These are phyloP conservation scores for Candida wancherniae DNA, from an alignment of 805 yeast genomes.

Conservation along the genomic window DNA sequence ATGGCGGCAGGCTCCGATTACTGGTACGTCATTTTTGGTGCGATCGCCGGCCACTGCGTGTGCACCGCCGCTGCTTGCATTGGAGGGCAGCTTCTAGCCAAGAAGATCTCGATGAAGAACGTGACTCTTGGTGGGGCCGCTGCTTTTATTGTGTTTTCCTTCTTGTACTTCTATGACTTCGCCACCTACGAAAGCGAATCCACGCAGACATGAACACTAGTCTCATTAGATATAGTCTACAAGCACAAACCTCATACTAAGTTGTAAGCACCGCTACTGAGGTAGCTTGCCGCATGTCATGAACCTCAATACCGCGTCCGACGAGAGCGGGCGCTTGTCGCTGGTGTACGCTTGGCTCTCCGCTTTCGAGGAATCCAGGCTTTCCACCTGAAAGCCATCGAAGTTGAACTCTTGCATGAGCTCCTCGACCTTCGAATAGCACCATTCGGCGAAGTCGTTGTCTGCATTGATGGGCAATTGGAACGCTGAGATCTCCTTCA, in stretches of 20 bases:
- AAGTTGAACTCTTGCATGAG: conserved; percentile 54
- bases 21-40: conserved; percentile 85
- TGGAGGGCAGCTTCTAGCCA: conserved; percentile 89
- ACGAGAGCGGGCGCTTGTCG: no score
- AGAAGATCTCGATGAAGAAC: conserved; percentile 83
- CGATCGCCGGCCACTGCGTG: conserved; percentile 79
- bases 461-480: conserved; percentile 34
- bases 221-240: no score
- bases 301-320: conserved; percentile 35
- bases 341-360: no score
- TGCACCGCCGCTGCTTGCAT: conserved; percentile 89
- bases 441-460: conserved; percentile 70
- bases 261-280: no score
- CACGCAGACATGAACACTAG: no score
- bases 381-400: conserved; percentile 58
- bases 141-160: conserved; percentile 79
- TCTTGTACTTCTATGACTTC: conserved; percentile 75
- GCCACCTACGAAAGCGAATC: conserved; percentile 16
- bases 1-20: conserved; percentile 97
- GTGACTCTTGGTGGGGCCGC: conserved; percentile 88
- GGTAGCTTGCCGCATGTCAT: no score
- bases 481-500: conserved; percentile 17
- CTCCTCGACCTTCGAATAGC: conserved; percentile 49
- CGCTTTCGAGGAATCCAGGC: no score
- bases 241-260: no score